These are phyloP conservation scores for Pythium myriotylum DNA, from an alignment of 352 stramenopile genomes.

Conservation along the genomic window DNA sequence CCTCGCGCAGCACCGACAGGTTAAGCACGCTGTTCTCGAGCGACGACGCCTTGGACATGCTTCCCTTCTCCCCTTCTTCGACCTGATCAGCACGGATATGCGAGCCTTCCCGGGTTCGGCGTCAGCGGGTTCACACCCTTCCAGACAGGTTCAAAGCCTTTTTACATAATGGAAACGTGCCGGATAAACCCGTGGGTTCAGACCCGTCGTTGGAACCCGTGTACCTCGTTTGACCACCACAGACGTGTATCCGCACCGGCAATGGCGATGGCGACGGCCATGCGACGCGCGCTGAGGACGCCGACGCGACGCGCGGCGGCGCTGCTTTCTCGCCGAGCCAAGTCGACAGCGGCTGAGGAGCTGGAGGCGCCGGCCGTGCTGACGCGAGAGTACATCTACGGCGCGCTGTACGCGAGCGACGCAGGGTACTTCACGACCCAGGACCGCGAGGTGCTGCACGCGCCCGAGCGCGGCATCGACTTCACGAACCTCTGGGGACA, in stretches of 20 bases:
- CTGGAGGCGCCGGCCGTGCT: conserved; percentile 33
- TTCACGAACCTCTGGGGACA: conserved; percentile 81
- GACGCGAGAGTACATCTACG: conserved; percentile 86
- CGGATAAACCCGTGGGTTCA: conserved; percentile 1
- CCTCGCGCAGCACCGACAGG: conserved; percentile 82
- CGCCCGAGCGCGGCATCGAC: conserved; percentile 58
- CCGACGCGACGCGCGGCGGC: not conserved
- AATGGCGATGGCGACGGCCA: not conserved
- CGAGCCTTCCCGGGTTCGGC: conserved; percentile 12
- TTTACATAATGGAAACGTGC: too few species aligned
- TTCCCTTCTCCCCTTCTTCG: conserved; percentile 1
- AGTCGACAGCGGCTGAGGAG: not conserved
- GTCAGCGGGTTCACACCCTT: not conserved
- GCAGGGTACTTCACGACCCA: conserved; percentile 84
- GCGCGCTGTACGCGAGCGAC: conserved; percentile 76
- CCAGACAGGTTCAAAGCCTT: not conserved
- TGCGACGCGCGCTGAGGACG: conserved; percentile 3
- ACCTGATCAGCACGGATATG: conserved; percentile 7
- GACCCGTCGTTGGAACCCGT: conserved; percentile 9
- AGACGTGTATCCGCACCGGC: not conserved
- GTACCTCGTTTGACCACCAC: conserved; percentile 6
- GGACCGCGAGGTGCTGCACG: conserved; percentile 73
- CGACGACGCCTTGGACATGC: conserved; percentile 79
- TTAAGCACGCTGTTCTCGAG: conserved; percentile 87
- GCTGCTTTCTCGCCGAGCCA: not conserved